These are phyloP conservation scores for Tetrahymena thermophila DNA, from an alignment of 73 alveolate species.

Conservation along the genomic window DNA sequence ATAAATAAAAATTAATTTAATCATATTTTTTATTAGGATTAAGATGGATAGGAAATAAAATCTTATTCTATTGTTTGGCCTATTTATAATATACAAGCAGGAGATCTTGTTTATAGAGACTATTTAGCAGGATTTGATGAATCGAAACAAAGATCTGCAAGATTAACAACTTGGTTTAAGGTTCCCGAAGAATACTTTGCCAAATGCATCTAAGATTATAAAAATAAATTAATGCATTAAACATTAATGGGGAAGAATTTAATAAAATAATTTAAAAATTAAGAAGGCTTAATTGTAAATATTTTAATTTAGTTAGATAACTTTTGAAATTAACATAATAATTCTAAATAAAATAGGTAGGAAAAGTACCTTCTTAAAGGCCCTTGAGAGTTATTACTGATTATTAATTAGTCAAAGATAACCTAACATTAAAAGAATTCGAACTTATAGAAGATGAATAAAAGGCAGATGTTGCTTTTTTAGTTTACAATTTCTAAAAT, in stretches of 20 bases:
- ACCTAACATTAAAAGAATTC: constrained; percentile 53
- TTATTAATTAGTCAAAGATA: constrained; percentile 59
- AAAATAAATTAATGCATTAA: background rate
- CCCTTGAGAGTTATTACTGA: constrained; percentile 70
- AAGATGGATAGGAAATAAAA: constrained; percentile 57
- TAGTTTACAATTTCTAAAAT: constrained; percentile 50
- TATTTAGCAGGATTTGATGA: constrained; percentile 74
- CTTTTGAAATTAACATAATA: background rate
- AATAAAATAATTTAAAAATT: background rate
- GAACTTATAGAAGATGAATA: constrained; percentile 52
- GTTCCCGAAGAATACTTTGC: constrained; percentile 74
- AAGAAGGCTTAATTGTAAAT: background rate
- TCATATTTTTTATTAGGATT: background rate
- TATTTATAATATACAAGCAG: constrained; percentile 49
- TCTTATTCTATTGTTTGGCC: constrained; percentile 83
- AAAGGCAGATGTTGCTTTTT: constrained; percentile 72
- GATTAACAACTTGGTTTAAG: constrained; percentile 84
- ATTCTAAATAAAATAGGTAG: background rate
- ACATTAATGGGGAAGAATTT: background rate
- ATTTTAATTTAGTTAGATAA: constrained; percentile 14
- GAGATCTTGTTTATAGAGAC: constrained; percentile 72
- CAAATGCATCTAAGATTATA: constrained; percentile 50
- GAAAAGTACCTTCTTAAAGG: background rate
- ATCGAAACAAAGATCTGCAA: constrained; percentile 77
- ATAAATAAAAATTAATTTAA: background rate